Evolutionary conservation across 2,329 filamentous ascomycete genomes (phyloP), one percentile per base, ranked within the genome.

Genomic region (Dothideomycetes sp.): DNA sequence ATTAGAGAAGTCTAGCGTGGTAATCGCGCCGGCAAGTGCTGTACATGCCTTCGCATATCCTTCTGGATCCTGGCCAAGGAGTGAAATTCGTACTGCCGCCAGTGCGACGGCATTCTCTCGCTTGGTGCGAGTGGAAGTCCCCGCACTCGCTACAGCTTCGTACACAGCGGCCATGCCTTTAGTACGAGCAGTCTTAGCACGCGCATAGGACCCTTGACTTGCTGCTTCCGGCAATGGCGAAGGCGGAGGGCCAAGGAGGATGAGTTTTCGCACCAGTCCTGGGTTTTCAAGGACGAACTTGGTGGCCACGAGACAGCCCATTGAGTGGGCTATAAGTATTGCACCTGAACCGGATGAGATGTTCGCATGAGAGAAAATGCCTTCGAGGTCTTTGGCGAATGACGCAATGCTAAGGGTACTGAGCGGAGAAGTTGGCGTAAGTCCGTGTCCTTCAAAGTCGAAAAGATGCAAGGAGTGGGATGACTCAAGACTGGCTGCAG

Each of bases 381-480:
- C 55, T 3, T 52, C 38, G 2, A 73, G 48, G 40, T 73, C 70
- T 0, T 44, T 43, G 0, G 64, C 63, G 32, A 70, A 63, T 0
- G 62, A 67, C 0, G 53, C 48, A 29, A 76, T 63, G 4, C 56
- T 63, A 9, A 71, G 38, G 2, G 46, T 47, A 36, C 57, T 65
- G 2, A 62, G 53, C 0, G 71, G 64, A 7, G 61, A 63, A 0
- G 71, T 73, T 0, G 71, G 70, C 1, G 68, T 70, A 5, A 70
- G 56, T 1, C 72, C 72, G 44, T 75, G 72, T 3, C 73, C 73
- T 52, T 77, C 73, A 3, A 77, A 56, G 45, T 77, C 73, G 42
- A 67, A 66, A 0, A 72, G 49, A 14, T 44, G 37, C 2, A 37
- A 33, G 12, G 42, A 30, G 17, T 46, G 34, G 14, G 36, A 43